These are phyloP conservation scores for Cetradonia linearis DNA, from an alignment of 495 filamentous ascomycete species.

Conservation along the genomic window DNA sequence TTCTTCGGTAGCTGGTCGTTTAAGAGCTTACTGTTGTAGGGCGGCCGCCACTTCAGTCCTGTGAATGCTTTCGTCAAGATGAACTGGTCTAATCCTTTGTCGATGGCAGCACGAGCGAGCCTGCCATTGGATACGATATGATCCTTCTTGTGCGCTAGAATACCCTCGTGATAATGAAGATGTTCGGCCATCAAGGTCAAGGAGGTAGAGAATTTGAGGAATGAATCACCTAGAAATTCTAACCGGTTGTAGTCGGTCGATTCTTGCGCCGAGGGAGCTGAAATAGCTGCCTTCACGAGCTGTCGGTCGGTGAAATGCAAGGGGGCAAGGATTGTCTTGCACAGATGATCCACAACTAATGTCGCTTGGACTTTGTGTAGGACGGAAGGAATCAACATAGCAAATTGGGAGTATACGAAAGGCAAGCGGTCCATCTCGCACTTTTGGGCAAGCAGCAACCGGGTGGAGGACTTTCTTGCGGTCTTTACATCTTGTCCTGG, in stretches of 20 bases:
- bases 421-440: slow-evolving; percentile 50
- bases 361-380: slow-evolving; percentile 55
- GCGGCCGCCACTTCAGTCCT: slow-evolving; percentile 59
- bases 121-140: slow-evolving; percentile 61
- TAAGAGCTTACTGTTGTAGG: slow-evolving; percentile 44
- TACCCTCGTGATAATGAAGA: slow-evolving; percentile 66
- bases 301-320: slow-evolving; percentile 44
- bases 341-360: slow-evolving; percentile 54
- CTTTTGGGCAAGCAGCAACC: slow-evolving; percentile 19
- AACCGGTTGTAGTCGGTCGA: slow-evolving; percentile 69
- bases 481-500: not conserved
- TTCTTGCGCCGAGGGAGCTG: slow-evolving; percentile 50
- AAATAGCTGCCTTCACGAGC: slow-evolving; percentile 65
- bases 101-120: slow-evolving; percentile 53
- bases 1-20: slow-evolving; percentile 15
- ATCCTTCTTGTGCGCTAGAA: slow-evolving; percentile 58
- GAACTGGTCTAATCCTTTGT: slow-evolving; percentile 57
- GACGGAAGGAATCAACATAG: slow-evolving; percentile 65
- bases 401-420: slow-evolving; percentile 50
- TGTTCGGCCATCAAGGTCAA: slow-evolving; percentile 57
- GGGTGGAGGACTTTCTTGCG: not conserved
- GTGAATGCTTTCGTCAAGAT: slow-evolving; percentile 63
- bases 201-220: slow-evolving; percentile 70
- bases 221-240: slow-evolving; percentile 80
- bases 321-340: slow-evolving; percentile 46